Evolutionary conservation across 331 rosid species (phyloP).

Genomic region (Malus hybrid): DNA sequence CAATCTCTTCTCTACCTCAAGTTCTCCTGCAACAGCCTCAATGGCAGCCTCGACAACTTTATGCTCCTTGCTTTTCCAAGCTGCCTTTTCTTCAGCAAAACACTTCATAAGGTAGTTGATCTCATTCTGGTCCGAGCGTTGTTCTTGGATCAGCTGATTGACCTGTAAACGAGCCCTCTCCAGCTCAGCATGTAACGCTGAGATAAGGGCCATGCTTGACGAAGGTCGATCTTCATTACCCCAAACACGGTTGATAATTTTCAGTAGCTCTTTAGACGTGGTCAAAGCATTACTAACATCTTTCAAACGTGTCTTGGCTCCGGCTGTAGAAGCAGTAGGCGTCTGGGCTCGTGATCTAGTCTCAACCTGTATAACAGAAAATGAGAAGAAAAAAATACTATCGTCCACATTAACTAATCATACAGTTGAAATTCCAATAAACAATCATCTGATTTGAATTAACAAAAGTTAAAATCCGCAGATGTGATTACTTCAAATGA

Average conservation of each 20-base stretch:
- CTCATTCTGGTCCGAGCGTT: constrained; percentile 72
- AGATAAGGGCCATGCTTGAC: constrained; percentile 79
- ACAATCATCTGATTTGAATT: background rate
- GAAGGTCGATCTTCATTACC: constrained; percentile 89
- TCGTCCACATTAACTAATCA: background rate
- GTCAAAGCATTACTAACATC: constrained; percentile 83
- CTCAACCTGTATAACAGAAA: constrained; percentile 28
- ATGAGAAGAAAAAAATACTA: background rate
- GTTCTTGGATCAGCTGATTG: constrained; percentile 88
- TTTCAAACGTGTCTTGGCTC: constrained; percentile 66
- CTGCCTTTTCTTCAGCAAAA: constrained; percentile 89
- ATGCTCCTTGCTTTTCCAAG: constrained; percentile 83
- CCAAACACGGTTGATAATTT: constrained; percentile 87
- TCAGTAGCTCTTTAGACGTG: constrained; percentile 87
- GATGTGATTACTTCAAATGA: background rate
- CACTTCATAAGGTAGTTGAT: constrained; percentile 79
- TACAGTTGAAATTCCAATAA: background rate
- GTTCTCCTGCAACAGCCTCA: constrained; percentile 89
- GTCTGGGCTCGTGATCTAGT: constrained; percentile 75
- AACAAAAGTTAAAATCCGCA: background rate
- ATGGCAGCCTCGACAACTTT: constrained; percentile 89
- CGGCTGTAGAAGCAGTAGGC: constrained; percentile 48
- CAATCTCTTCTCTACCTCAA: constrained; percentile 79
- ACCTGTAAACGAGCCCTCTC: constrained; percentile 92
- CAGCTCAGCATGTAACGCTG: constrained; percentile 87